Percentiles rank a stretch among this genome's conserved stretches.
phyloP scores from a whole-genome alignment of 2,329 filamentous ascomycete species.

The Juglanconis sp. region DNA sequence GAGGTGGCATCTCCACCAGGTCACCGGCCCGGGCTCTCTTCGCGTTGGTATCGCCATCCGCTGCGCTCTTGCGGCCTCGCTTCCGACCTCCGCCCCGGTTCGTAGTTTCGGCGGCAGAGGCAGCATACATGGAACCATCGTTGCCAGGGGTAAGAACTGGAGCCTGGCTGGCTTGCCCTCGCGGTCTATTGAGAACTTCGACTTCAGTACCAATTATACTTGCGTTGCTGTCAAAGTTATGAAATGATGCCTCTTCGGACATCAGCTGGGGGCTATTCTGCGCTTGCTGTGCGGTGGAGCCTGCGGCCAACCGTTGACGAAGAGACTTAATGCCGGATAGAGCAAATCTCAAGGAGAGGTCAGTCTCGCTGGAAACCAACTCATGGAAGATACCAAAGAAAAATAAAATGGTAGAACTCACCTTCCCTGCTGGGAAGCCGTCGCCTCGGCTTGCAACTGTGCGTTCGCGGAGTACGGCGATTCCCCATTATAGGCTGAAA shows the following conservation, averaged over 20 bases:
- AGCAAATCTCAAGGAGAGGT: conserved; percentile 6
- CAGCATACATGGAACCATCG: conserved; percentile 9
- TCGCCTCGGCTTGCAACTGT: conserved; percentile 4
- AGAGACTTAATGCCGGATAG: conserved; percentile 1
- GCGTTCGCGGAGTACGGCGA: neutral
- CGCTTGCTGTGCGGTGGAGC: neutral
- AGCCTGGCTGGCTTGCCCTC: conserved; percentile 4
- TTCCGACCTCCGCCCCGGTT: conserved; percentile 6
- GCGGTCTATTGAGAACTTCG: conserved; percentile 6
- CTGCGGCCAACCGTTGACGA: neutral
- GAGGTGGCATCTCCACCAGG: conserved; percentile 10
- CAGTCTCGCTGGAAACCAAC: conserved; percentile 8
- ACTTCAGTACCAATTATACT: conserved; percentile 7
- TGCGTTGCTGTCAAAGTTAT: neutral
- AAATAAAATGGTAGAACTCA: neutral
- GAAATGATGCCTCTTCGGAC: neutral
- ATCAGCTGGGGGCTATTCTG: neutral
- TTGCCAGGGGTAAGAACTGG: conserved; percentile 1
- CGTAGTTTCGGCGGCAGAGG: neutral
- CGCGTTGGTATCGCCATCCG: neutral
- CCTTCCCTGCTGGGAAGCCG: conserved; percentile 4
- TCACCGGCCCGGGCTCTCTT: conserved; percentile 14
- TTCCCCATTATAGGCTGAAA: neutral
- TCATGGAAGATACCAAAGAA: neutral
- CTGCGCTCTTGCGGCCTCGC: conserved; percentile 12